Conservation (phyloP, 306 rosid species). For the Sicyos baderoa region DNA sequence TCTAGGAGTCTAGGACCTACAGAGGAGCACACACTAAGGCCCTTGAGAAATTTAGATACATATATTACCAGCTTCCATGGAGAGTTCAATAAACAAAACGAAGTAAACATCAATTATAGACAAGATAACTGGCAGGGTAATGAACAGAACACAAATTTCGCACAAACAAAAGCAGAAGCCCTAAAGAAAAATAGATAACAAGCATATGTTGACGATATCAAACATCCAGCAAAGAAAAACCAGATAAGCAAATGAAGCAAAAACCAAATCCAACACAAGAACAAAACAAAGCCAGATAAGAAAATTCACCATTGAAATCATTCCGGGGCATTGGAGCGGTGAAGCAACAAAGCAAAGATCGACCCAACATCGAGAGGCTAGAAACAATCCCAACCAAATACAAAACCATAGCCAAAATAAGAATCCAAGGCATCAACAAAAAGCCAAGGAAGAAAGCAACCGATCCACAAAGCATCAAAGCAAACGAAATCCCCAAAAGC, state of each 20-base stretch:
- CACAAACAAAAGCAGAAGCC: not conserved
- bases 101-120: not conserved
- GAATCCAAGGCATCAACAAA: slow-evolving; percentile 86
- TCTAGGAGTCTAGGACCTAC: no score
- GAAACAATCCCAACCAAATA: slow-evolving; percentile 70
- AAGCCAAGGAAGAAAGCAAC: slow-evolving; percentile 85
- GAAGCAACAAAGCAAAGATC: slow-evolving; percentile 55
- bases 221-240: not conserved
- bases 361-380: slow-evolving; percentile 49
- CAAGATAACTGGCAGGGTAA: not conserved
- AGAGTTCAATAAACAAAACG: not conserved
- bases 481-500: slow-evolving; percentile 65
- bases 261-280: not conserved
- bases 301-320: slow-evolving; percentile 50
- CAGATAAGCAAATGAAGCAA: not conserved
- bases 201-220: not conserved
- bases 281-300: not conserved
- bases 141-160: not conserved
- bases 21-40: no score
- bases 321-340: slow-evolving; percentile 43
- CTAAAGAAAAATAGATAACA: not conserved
- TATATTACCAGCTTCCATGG: not conserved
- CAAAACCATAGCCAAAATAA: slow-evolving; percentile 59
- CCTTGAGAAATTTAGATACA: not conserved
- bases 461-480: slow-evolving; percentile 91